Evolutionary conservation across 345 rosid genomes (phyloP), one percentile per base, ranked within the genome.

Genomic region (Eucalyptus leucophloia): DNA sequence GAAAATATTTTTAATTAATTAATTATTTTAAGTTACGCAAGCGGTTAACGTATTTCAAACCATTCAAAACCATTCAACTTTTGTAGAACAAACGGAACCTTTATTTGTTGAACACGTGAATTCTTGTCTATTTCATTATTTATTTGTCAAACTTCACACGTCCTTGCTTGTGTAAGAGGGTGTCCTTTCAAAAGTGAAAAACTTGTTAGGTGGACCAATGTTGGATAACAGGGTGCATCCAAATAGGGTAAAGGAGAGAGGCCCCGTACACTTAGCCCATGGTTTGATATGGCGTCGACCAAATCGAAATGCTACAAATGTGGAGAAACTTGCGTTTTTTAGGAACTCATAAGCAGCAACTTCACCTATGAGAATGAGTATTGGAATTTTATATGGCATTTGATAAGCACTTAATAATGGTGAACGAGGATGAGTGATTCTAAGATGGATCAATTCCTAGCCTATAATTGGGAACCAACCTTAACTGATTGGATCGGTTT

Each of bases 401-500:
- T 13, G 34, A 30, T 30, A 62, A 30, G 34, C 69, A 62, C 34
- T 30, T 30, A 3, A 62, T 62, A 62, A 62, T 7, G 8, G 34
- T 13, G 16, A 28, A 62, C 0, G 18, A 62, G 17, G 16, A 9
- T 62, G 18, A 13, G 18, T 30, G 34, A 7, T 62, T 30, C 0
- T 28, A 30, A 62, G 18, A 62, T 62, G 34, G 32, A 62, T 62
- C 5, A 30, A 62, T 62, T 62, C 69, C 17, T 3, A 28, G 2
- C 18, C 4, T 62, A 62, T 30, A 30, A 62, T 13, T 12, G 9
- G 4, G 2, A 30, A 62, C 18, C 8, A 62, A 30, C 34, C 69
- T 14, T 62, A 62, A 6, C 0, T 56, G 0, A 62, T 28, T 0
- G 2, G 4, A 28, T 7, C 1, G 0, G 1, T 13, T 62, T 62